A percentile compares a stretch with the other conserved stretches of the same genome.
These are phyloP conservation scores for Aspergillus pseudoviridinutans DNA, from an alignment of 2,329 filamentous ascomycete species.

Conservation along the genomic window DNA sequence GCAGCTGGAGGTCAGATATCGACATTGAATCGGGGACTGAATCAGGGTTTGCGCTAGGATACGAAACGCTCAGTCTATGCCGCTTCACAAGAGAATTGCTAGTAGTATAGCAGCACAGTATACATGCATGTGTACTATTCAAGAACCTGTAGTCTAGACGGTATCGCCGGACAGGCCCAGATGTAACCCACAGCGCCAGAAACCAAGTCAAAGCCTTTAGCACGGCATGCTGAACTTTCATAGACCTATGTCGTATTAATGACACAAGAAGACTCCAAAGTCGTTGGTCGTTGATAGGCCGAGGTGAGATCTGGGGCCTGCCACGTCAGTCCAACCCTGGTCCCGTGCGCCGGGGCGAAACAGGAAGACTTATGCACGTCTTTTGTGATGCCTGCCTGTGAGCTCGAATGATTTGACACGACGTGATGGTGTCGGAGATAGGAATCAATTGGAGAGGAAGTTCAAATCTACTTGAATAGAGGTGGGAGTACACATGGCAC, in stretches of 20 bases:
- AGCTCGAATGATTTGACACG: conserved; percentile 11
- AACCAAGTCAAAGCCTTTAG: not conserved
- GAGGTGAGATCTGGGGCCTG: conserved; percentile 18
- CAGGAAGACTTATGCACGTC: not conserved
- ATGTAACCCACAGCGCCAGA: not conserved
- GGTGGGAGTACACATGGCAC: conserved; percentile 3
- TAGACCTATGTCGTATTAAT: conserved; percentile 4
- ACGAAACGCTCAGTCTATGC: not conserved
- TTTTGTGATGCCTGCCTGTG: conserved; percentile 3
- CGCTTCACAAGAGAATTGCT: not conserved
- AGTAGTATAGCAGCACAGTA: not conserved
- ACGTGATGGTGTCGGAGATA: conserved; percentile 1
- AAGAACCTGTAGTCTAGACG: not conserved
- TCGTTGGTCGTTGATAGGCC: conserved; percentile 7
- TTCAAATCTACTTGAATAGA: not conserved
- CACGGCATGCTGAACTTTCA: conserved; percentile 2
- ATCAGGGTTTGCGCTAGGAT: not conserved
- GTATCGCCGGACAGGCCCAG: not conserved
- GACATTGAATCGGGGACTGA: not conserved
- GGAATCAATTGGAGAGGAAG: conserved; percentile 1
- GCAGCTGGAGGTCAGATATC: not conserved
- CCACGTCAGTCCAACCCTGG: conserved; percentile 30
- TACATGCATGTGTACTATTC: not conserved
- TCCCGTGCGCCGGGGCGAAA: not conserved
- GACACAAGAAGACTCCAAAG: conserved; percentile 9